Evolutionary conservation across 1,284 basidiomycete genomes (phyloP).

Genomic region (Coniophora puteana): DNA sequence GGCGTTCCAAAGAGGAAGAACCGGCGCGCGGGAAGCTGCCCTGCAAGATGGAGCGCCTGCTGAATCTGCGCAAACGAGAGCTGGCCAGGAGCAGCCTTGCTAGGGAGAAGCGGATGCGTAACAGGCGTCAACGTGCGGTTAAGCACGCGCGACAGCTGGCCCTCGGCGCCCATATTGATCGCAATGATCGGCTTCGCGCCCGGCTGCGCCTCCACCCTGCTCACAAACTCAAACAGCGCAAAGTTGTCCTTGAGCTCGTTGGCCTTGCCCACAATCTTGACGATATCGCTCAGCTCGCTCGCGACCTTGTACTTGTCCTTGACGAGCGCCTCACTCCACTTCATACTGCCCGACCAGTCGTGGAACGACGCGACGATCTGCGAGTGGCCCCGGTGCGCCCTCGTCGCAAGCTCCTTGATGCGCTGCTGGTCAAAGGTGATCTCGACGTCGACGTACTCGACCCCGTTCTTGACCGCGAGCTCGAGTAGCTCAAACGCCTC

Average conservation of each 20-base stretch:
- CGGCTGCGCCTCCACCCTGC: slow-evolving; percentile 35
- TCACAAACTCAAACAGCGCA: slow-evolving; percentile 71
- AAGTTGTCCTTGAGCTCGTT: slow-evolving; percentile 78
- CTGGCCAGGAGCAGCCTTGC: slow-evolving; percentile 90
- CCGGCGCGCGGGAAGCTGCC: slow-evolving; percentile 64
- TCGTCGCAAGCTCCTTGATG: slow-evolving; percentile 56
- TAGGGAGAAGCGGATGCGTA: slow-evolving; percentile 83
- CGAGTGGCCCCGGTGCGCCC: slow-evolving; percentile 59
- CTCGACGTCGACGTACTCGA: slow-evolving; percentile 95
- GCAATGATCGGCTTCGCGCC: slow-evolving; percentile 81
- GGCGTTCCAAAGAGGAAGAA: slow-evolving; percentile 92
- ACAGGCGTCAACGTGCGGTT: slow-evolving; percentile 88
- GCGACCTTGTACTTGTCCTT: slow-evolving; percentile 70
- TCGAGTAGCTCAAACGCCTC: slow-evolving; percentile 79
- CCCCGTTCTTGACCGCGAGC: slow-evolving; percentile 78
- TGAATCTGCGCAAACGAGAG: slow-evolving; percentile 87
- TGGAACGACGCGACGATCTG: slow-evolving; percentile 93
- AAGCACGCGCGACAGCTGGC: slow-evolving; percentile 88
- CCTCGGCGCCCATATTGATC: slow-evolving; percentile 90
- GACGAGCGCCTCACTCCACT: slow-evolving; percentile 74
- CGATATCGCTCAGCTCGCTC: slow-evolving; percentile 75
- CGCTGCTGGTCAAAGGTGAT: slow-evolving; percentile 67
- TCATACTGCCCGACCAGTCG: slow-evolving; percentile 85
- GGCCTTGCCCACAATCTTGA: slow-evolving; percentile 92
- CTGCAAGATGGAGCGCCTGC: slow-evolving; percentile 76